phyloP scores from a whole-genome alignment of 2,329 filamentous ascomycete species.

The Cytospora piceicola region DNA sequence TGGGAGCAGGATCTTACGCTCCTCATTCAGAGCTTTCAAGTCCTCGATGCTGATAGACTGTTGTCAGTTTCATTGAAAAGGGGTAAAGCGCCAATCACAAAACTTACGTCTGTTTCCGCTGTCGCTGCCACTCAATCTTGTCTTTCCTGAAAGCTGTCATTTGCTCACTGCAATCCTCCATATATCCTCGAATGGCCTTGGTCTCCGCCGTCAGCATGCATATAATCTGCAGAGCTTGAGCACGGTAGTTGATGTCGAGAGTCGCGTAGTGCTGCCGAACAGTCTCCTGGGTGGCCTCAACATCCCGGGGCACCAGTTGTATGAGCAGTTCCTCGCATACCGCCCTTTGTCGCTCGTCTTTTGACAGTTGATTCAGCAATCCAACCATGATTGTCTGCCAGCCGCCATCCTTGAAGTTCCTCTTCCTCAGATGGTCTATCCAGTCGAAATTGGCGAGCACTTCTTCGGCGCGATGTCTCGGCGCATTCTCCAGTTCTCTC shows the following conservation, averaged over 20 bases:
- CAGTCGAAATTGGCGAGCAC: constrained; percentile 77
- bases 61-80: constrained; percentile 37
- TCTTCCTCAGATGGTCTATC: constrained; percentile 80
- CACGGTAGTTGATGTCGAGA: constrained; percentile 81
- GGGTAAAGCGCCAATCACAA: background rate
- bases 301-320: constrained; percentile 77
- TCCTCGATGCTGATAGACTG: constrained; percentile 64
- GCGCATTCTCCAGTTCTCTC: constrained; percentile 50
- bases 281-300: constrained; percentile 75
- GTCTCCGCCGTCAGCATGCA: constrained; percentile 86
- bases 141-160: constrained; percentile 96
- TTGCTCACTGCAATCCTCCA: constrained; percentile 88
- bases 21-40: constrained; percentile 70
- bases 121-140: constrained; percentile 89
- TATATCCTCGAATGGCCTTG: constrained; percentile 81
- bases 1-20: constrained; percentile 72
- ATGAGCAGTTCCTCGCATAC: constrained; percentile 78
- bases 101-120: constrained; percentile 68
- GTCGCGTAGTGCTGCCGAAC: constrained; percentile 72
- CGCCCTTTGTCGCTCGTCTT: constrained; percentile 70
- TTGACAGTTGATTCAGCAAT: constrained; percentile 81
- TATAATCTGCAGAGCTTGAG: constrained; percentile 80
- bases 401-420: constrained; percentile 84
- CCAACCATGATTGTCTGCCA: constrained; percentile 93
- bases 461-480: constrained; percentile 73